phyloP scores from a whole-genome alignment of 2,329 filamentous ascomycete genomes.

The Scytalidium sp. region DNA sequence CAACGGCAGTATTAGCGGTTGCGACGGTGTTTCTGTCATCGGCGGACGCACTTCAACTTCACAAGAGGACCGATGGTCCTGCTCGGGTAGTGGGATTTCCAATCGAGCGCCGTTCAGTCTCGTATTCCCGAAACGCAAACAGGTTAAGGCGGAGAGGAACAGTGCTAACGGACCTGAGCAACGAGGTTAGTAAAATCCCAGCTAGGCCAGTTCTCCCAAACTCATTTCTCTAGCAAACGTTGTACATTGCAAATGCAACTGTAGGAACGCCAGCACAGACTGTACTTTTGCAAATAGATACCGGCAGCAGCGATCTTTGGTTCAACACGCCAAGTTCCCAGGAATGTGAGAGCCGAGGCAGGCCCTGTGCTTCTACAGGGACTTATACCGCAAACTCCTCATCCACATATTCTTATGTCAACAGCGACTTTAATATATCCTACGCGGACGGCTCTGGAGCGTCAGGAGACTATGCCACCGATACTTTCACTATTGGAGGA shows the following conservation, averaged over 20 bases:
- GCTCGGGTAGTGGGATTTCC: constrained; percentile 28
- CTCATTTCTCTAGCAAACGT: constrained; percentile 43
- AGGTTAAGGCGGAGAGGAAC: constrained; percentile 41
- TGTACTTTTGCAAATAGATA: constrained; percentile 61
- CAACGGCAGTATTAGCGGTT: constrained; percentile 18
- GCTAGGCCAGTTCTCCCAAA: constrained; percentile 6
- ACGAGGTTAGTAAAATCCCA: constrained; percentile 44
- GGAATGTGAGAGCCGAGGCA: constrained; percentile 48
- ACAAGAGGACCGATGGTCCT: constrained; percentile 21
- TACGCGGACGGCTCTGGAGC: constrained; percentile 82
- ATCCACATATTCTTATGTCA: constrained; percentile 72
- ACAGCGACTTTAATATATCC: constrained; percentile 78
- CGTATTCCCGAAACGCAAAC: constrained; percentile 24
- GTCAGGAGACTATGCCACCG: constrained; percentile 74
- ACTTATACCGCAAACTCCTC: constrained; percentile 70
- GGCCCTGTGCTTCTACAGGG: constrained; percentile 59
- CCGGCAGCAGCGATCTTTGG: constrained; percentile 68
- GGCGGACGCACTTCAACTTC: constrained; percentile 22
- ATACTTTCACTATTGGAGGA: constrained; percentile 62
- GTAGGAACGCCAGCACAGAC: constrained; percentile 59
- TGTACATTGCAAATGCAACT: constrained; percentile 63
- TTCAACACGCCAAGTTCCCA: constrained; percentile 63
- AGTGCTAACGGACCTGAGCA: constrained; percentile 48
- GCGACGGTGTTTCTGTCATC: constrained; percentile 22
- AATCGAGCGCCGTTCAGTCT: constrained; percentile 19